Evolutionary conservation across 495 filamentous ascomycete species (phyloP).

Genomic region (Aspergillus sclerotiicarbonarius): DNA sequence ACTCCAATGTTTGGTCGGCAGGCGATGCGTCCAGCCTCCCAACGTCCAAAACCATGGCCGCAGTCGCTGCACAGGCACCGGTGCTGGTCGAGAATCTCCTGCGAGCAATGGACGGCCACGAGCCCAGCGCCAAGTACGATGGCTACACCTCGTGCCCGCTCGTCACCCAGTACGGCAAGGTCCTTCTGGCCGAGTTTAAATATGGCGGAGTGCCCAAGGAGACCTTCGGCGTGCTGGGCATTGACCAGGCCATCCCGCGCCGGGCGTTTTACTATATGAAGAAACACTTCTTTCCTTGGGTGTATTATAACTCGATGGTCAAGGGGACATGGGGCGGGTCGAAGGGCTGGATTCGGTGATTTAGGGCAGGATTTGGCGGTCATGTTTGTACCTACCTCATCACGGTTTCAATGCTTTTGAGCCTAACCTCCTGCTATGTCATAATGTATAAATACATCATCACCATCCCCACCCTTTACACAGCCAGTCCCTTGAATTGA

Average conservation of each 20-base stretch:
- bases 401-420: no score
- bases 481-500: no score
- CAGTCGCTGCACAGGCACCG: constrained; percentile 61
- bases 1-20: constrained; percentile 62
- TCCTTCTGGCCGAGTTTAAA: constrained; percentile 70
- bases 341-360: constrained; percentile 42
- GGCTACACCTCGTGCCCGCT: constrained; percentile 70
- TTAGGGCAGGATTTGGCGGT: no score
- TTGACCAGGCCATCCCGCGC: constrained; percentile 56
- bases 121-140: constrained; percentile 52
- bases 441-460: no score
- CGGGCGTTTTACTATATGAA: constrained; percentile 63
- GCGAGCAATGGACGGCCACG: constrained; percentile 52
- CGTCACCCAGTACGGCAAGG: constrained; percentile 63
- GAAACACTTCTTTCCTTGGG: constrained; percentile 72
- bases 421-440: no score
- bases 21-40: constrained; percentile 68
- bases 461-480: no score
- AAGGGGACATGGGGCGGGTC: constrained; percentile 63
- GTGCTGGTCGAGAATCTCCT: constrained; percentile 59
- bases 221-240: constrained; percentile 59
- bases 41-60: constrained; percentile 67
- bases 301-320: constrained; percentile 59
- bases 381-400: no score
- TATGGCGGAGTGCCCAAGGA: constrained; percentile 68